Evolutionary conservation across 495 filamentous ascomycete species (phyloP).

Genomic region (Opeltia flavorubescens): DNA sequence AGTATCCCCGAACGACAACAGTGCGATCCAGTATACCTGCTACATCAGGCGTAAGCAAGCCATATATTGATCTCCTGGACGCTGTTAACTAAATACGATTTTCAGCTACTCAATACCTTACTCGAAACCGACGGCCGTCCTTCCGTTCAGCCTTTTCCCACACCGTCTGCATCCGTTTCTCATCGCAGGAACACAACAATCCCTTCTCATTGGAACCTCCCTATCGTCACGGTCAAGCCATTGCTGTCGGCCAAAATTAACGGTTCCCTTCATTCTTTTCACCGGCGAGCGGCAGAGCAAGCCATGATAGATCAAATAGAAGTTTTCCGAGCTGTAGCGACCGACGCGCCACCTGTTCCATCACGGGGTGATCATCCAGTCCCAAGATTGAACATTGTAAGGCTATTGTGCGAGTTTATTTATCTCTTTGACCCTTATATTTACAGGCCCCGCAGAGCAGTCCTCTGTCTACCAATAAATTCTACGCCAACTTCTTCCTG

Average conservation of each 20-base stretch:
- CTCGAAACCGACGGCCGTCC: conserved; percentile 31
- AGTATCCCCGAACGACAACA: conserved; percentile 2
- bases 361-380: conserved; percentile 38
- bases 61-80: background rate
- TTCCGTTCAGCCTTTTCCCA: conserved; percentile 24
- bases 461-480: conserved; percentile 75
- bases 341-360: conserved; percentile 42
- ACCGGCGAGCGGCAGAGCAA: conserved; percentile 7
- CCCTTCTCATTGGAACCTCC: background rate
- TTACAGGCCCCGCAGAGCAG: conserved; percentile 24
- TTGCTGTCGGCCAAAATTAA: conserved; percentile 6
- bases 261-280: conserved; percentile 5
- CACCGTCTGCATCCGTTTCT: conserved; percentile 1
- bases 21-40: background rate
- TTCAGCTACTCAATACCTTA: conserved; percentile 24
- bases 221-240: background rate
- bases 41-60: conserved; percentile 2
- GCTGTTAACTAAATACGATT: conserved; percentile 4
- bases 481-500: conserved; percentile 81
- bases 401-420: conserved; percentile 30
- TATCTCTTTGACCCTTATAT: conserved; percentile 20
- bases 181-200: no score
- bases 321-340: conserved; percentile 46
- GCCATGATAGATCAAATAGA: conserved; percentile 22
- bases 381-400: conserved; percentile 32